Conservation (phyloP, 805 yeast genomes). For the Diddensiella transvaalensis region DNA sequence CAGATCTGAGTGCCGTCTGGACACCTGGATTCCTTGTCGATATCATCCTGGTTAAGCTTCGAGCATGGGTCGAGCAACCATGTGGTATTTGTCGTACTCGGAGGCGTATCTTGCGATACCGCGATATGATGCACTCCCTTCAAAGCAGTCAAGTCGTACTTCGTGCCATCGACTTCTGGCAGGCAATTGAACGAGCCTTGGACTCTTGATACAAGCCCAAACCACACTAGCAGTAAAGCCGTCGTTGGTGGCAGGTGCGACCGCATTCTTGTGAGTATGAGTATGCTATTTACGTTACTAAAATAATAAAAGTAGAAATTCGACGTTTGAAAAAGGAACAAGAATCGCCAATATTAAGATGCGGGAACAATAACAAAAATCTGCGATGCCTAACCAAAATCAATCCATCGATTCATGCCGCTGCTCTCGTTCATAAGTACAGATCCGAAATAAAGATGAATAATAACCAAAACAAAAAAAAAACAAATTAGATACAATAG, state of each 20-base stretch:
- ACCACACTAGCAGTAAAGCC: background rate
- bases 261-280: background rate
- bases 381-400: no score
- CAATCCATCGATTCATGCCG: no score
- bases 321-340: no score
- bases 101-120: conserved; percentile 63
- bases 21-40: conserved; percentile 47
- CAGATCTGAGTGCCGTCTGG: conserved; percentile 73
- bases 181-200: conserved; percentile 27
- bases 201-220: background rate
- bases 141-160: conserved; percentile 42
- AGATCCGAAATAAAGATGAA: no score
- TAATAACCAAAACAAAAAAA: no score
- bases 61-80: conserved; percentile 78
- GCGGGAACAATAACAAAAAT: no score
- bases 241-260: background rate
- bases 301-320: no score
- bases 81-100: conserved; percentile 55
- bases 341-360: no score
- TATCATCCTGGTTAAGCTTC: conserved; percentile 36
- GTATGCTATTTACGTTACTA: no score
- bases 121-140: conserved; percentile 48
- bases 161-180: conserved; percentile 25
- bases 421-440: no score
- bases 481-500: no score